Percentiles rank a stretch among this genome's conserved stretches.
phyloP scores from a whole-genome alignment of 2,329 filamentous ascomycete species.

The Fusarium ramigenum region DNA sequence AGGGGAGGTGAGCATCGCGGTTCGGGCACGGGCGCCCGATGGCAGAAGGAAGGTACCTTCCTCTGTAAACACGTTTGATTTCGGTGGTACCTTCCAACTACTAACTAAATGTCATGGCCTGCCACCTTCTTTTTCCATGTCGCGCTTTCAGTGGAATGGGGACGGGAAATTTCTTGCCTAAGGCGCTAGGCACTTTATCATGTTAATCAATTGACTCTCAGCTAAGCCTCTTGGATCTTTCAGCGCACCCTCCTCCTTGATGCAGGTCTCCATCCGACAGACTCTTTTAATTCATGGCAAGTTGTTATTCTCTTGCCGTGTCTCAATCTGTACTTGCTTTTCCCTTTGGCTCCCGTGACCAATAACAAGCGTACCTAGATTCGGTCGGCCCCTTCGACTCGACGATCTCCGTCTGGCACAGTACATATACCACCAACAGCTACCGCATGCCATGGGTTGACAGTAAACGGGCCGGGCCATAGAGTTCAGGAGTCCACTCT shows the following conservation, averaged over 20 bases:
- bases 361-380: conserved; percentile 14
- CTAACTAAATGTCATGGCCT: neutral
- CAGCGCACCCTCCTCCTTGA: neutral
- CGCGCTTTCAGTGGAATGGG: conserved; percentile 3
- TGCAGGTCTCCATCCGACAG: neutral
- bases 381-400: conserved; percentile 13
- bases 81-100: neutral
- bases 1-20: neutral
- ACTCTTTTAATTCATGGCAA: neutral
- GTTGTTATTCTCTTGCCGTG: neutral
- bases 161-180: neutral
- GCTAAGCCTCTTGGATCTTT: neutral
- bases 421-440: conserved; percentile 3
- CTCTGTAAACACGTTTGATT: conserved; percentile 28
- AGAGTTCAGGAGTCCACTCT: conserved; percentile 29
- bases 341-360: neutral
- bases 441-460: conserved; percentile 24
- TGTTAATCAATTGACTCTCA: neutral
- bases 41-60: neutral
- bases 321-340: conserved; percentile 3
- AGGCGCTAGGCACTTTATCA: neutral
- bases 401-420: conserved; percentile 9
- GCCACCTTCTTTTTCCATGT: neutral
- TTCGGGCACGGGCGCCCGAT: neutral
- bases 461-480: conserved; percentile 40